Evolutionary conservation across 805 yeast genomes (phyloP), one percentile per base, ranked within the genome.

Genomic region (Pichia cabralensis): DNA sequence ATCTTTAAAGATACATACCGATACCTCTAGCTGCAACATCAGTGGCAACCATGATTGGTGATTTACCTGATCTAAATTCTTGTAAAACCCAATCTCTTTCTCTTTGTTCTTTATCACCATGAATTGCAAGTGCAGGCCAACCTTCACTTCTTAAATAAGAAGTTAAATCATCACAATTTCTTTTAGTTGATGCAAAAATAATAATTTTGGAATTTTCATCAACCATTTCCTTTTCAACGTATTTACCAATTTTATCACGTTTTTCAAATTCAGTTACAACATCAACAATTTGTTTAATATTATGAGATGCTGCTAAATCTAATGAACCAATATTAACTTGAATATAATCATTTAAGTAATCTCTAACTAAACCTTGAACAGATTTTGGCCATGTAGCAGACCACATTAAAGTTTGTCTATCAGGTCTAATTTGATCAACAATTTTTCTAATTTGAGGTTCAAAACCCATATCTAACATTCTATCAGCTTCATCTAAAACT

Each of bases 11-110:
- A 57, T 61, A 83, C 96, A 65, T 84, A 85, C 95, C 96, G 69
- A 92, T 86, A 77, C 98, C 98, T 74, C 98, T 83, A 48, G 98
- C 96, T 44, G 98, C 98, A 61, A 92, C 98, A 64, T 92, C 98
- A 46, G 98, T 92, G 43, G 98, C 98, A 58, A 88, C 95, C 96
- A 92, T 86, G 55, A 92, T 80, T 46, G 96, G 95, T 36, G 94
- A 77, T 62, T 78, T 82, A 52, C 97, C 97, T 41, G 74, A 56
- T 73, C 81, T 83, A 71, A 92, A 92, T 65, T 89, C 96, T 49
- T 67, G 71, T 62, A 92, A 69, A 50, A 89, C 97, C 97, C 97
- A 92, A 67, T 92, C 97, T 74, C 98, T 88, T 67, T 92, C 97
- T 59, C 78, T 73, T 69, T 92, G 98, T 54, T 80, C 85, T 64